phyloP scores from a whole-genome alignment of 2,329 filamentous ascomycete species.

The Beauveria varroae region DNA sequence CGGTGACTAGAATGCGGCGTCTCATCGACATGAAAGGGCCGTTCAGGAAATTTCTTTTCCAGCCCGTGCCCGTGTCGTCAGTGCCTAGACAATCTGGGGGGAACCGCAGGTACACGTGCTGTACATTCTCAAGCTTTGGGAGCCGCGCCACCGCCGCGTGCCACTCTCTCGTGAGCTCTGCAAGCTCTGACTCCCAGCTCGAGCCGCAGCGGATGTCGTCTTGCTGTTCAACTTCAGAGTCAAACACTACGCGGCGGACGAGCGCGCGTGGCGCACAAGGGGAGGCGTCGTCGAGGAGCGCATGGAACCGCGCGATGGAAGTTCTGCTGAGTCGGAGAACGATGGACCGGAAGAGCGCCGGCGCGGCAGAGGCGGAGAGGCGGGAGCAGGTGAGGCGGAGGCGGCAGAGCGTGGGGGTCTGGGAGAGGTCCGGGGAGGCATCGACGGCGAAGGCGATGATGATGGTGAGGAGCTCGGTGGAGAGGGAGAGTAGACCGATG shows the following conservation, averaged over 20 bases:
- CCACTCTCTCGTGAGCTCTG: background rate
- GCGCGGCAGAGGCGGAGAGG: background rate
- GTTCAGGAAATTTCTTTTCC: background rate
- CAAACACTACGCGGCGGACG: background rate
- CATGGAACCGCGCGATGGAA: background rate
- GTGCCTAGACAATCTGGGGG: background rate
- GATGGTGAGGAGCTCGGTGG: background rate
- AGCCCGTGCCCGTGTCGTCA: background rate
- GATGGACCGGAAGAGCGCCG: background rate
- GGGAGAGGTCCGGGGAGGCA: too few species aligned
- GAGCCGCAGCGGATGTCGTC: background rate
- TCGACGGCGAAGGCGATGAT: background rate
- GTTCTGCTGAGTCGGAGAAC: background rate
- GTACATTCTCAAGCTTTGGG: background rate
- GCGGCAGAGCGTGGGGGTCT: background rate
- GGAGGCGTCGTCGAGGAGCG: background rate
- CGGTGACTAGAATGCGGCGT: background rate
- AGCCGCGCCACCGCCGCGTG: background rate
- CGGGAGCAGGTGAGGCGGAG: background rate
- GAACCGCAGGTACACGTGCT: background rate
- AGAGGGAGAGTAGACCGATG: background rate
- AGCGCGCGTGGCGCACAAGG: background rate
- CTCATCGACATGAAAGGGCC: too few species aligned
- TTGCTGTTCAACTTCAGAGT: background rate
- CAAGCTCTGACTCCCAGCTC: background rate